A percentile compares a stretch with the other conserved stretches of the same genome.
These are phyloP conservation scores for Tricharina praecox DNA, from an alignment of 495 filamentous ascomycete genomes.

Conservation along the genomic window DNA sequence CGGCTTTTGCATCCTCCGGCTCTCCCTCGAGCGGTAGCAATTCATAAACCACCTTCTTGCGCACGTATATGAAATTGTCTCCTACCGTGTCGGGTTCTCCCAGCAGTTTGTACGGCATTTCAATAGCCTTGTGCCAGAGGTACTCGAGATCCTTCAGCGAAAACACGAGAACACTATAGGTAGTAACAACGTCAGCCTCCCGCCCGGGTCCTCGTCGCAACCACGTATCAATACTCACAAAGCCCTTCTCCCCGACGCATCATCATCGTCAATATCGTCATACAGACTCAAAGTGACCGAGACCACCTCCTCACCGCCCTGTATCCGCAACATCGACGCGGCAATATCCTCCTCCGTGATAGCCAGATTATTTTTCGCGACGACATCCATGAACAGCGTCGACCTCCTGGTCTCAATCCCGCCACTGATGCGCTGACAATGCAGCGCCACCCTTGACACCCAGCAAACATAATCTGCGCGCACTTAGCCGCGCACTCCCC, in stretches of 20 bases:
- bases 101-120: conserved; percentile 12
- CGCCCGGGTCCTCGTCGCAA: not conserved
- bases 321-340: conserved; percentile 14
- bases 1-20: not conserved
- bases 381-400: not conserved
- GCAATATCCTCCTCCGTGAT: conserved; percentile 8
- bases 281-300: conserved; percentile 17
- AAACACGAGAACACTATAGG: conserved; percentile 15
- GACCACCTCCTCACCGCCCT: conserved; percentile 16
- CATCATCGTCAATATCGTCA: conserved; percentile 12
- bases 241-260: conserved; percentile 15
- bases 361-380: not conserved
- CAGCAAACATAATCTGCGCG: conserved; percentile 1
- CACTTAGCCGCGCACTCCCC: too few species aligned
- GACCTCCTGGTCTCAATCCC: not conserved
- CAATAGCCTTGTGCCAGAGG: conserved; percentile 15
- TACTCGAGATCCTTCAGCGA: conserved; percentile 6
- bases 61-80: conserved; percentile 17
- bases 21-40: not conserved
- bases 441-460: not conserved
- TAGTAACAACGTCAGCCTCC: too few species aligned
- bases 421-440: not conserved
- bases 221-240: conserved; percentile 9
- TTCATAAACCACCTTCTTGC: conserved; percentile 9
- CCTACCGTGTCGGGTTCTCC: conserved; percentile 18